Conservation (phyloP, 208 protist species). For the Sergeia podlipaevii region DNA sequence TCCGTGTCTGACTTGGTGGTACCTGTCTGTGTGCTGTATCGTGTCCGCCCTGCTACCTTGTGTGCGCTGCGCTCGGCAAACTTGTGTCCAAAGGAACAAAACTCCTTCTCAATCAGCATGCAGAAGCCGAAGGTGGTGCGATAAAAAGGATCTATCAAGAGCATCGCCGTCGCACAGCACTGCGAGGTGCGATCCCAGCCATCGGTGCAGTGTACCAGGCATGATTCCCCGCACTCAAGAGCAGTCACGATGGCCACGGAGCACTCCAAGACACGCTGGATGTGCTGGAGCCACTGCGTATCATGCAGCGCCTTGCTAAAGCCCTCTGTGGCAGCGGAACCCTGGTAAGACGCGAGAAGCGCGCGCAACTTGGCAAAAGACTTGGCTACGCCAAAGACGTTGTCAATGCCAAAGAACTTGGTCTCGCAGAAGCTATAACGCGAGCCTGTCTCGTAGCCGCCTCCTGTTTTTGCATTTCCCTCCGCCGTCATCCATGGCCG, state of each 20-base stretch:
- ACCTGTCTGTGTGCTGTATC: slow-evolving; percentile 28
- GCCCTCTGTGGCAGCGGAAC: slow-evolving; percentile 37
- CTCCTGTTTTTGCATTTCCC: slow-evolving; percentile 68
- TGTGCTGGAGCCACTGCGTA: slow-evolving; percentile 59
- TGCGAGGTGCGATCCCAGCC: slow-evolving; percentile 96
- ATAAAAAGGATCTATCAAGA: slow-evolving; percentile 95
- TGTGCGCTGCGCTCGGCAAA: slow-evolving; percentile 89
- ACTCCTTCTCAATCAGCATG: slow-evolving; percentile 95
- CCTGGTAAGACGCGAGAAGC: slow-evolving; percentile 47
- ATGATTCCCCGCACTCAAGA: slow-evolving; percentile 50
- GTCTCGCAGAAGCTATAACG: slow-evolving; percentile 63
- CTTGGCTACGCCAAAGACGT: slow-evolving; percentile 76
- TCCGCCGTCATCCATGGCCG: slow-evolving; percentile 53
- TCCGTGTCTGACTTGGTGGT: slow-evolving; percentile 53
- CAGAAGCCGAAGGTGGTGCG: slow-evolving; percentile 93
- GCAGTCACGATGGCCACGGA: slow-evolving; percentile 29
- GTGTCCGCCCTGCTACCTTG: slow-evolving; percentile 51
- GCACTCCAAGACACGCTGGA: slow-evolving; percentile 63
- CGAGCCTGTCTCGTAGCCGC: slow-evolving; percentile 76
- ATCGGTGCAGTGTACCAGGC: slow-evolving; percentile 94
- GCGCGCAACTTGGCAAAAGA: slow-evolving; percentile 63
- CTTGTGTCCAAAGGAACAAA: slow-evolving; percentile 94
- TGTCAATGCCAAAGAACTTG: slow-evolving; percentile 86
- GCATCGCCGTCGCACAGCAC: slow-evolving; percentile 66
- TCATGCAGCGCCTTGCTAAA: slow-evolving; percentile 53